phyloP scores from a whole-genome alignment of 2,329 filamentous ascomycete genomes.

The Nannizziopsis barbatae region DNA sequence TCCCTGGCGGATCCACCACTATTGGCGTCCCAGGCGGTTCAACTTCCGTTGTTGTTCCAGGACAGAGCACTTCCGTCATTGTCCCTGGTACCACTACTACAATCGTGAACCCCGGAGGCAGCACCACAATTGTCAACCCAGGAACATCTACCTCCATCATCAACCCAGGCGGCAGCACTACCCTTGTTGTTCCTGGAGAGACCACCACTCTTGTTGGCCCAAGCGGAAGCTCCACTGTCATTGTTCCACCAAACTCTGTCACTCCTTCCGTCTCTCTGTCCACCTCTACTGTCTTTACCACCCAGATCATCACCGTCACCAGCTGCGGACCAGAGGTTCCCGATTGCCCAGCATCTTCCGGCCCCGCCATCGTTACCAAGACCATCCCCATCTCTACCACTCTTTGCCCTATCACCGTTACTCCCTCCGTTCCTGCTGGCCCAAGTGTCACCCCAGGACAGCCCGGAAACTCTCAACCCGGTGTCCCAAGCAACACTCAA shows the following conservation, averaged over 20 bases:
- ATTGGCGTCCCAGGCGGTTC: not conserved
- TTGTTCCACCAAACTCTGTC: not conserved
- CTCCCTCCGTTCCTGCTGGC: conserved; percentile 20
- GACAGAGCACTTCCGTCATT: not conserved
- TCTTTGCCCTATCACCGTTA: conserved; percentile 41
- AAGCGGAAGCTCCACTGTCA: not conserved
- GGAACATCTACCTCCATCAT: not conserved
- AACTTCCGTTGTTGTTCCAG: not conserved
- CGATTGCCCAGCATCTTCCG: conserved; percentile 43
- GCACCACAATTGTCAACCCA: not conserved
- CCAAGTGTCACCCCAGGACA: conserved; percentile 11
- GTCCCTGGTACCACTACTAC: conserved; percentile 1
- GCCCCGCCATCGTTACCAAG: conserved; percentile 42
- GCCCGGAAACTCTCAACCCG: conserved; percentile 3
- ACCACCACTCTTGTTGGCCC: conserved; percentile 1
- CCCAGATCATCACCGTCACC: conserved; percentile 30
- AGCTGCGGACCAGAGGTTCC: conserved; percentile 31
- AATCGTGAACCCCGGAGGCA: not conserved
- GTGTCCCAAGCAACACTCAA: not conserved
- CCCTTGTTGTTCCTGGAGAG: not conserved
- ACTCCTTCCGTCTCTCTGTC: conserved; percentile 17
- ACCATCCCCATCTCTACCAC: conserved; percentile 50
- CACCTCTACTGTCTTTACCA: conserved; percentile 31
- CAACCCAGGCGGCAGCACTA: not conserved
- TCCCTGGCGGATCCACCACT: not conserved